Evolutionary conservation across 179 eudicot genomes (phyloP), one percentile per base, ranked within the genome.

Genomic region (Camellia oleifera): DNA sequence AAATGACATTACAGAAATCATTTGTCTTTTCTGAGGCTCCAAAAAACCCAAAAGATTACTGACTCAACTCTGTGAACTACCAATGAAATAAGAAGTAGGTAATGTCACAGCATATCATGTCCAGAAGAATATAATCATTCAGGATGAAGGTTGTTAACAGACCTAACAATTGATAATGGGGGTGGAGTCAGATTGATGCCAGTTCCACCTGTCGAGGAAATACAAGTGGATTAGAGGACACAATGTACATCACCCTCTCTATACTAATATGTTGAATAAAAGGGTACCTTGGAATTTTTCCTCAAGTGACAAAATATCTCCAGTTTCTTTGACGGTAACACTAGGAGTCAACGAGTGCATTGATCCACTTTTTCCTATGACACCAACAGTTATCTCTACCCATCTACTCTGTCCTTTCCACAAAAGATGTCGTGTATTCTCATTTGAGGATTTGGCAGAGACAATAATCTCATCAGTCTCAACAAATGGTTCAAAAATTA

Each of bases 131-230:
- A 26, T 26, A 26, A 26, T 26, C 32, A 26, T 26, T 20, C 23
- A 63, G 40, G 76, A 50, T 26, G 56, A 63, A 71, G 44, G 20
- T 78, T 60, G 14, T 10, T 63, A 79, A 81, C 78, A 46, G 72
- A 92, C 98, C 98, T 90, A 26, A 94, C 89, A 42, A 94, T 88
- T 56, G 94, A 89, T 45, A 81, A 57, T 8, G 97, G 97, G 17
- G 97, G 97, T 73, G 98, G 98, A 83, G 98, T 94, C 85, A 93
- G 84, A 83, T 94, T 94, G 87, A 94, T 88, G 87, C 97, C 98
- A 62, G 98, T 94, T 72, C 98, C 98, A 86, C 98, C 98, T 94
- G 87, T 68, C 65, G 91, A 50, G 9, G 12, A 54, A 70, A 61
- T 45, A 75, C 20, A 69, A 79, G 15, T 6, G 61, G 60, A 81